Evolutionary conservation across 2,329 filamentous ascomycete genomes (phyloP).

Genomic region (Phoma sp.): DNA sequence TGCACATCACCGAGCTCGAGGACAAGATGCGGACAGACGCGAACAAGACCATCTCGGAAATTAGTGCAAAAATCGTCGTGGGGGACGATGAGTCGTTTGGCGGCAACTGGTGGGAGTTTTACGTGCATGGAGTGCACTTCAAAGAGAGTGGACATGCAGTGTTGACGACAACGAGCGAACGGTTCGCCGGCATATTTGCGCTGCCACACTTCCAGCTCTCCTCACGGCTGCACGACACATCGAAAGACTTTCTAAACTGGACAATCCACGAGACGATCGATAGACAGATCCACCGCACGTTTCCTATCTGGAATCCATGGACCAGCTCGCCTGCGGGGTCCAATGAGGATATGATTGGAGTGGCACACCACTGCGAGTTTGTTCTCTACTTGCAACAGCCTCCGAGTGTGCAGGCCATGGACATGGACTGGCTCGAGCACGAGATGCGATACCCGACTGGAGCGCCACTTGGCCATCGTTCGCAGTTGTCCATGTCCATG

Average conservation of each 20-base stretch:
- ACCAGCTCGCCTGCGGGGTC: conserved; percentile 68
- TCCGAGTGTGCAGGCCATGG: conserved; percentile 29
- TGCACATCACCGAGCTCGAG: conserved; percentile 68
- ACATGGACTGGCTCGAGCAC: conserved; percentile 61
- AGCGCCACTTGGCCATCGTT: conserved; percentile 58
- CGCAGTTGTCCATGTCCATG: conserved; percentile 64
- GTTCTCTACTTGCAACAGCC: conserved; percentile 80
- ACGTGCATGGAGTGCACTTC: conserved; percentile 85
- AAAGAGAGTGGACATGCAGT: conserved; percentile 79
- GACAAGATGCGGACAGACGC: conserved; percentile 39
- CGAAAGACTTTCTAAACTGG: conserved; percentile 69
- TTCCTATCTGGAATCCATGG: conserved; percentile 70
- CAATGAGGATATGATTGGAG: conserved; percentile 63
- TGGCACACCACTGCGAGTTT: conserved; percentile 86
- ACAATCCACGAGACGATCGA: conserved; percentile 72
- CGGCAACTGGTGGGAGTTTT: conserved; percentile 79
- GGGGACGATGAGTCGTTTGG: conserved; percentile 70
- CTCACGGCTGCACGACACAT: conserved; percentile 55
- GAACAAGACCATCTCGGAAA: conserved; percentile 64
- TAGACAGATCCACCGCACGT: conserved; percentile 67
- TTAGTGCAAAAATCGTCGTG: conserved; percentile 73
- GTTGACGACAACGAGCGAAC: conserved; percentile 89
- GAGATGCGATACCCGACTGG: conserved; percentile 67
- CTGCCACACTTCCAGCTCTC: conserved; percentile 81
- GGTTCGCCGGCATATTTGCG: conserved; percentile 83